A percentile compares a stretch with the other conserved stretches of the same genome.
phyloP scores from a whole-genome alignment of 2,329 filamentous ascomycete genomes.

The Talaromyces pinophilus region DNA sequence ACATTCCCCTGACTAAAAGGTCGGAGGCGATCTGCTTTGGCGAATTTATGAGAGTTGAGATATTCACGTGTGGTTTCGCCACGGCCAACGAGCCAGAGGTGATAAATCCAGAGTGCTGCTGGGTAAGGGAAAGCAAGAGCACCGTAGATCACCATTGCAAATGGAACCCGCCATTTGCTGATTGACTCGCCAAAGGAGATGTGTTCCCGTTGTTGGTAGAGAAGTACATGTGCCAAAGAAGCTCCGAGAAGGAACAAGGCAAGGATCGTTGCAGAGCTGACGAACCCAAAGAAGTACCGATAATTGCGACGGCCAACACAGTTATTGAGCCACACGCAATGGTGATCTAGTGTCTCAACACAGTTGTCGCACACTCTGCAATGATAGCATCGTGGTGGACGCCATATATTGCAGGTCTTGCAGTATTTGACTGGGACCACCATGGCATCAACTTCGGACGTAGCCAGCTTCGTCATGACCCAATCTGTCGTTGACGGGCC shows the following conservation, averaged over 20 bases:
- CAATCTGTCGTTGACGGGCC: slow-evolving; percentile 90
- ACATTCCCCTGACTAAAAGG: slow-evolving; percentile 80
- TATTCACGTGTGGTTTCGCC: slow-evolving; percentile 97
- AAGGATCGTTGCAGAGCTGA: slow-evolving; percentile 75
- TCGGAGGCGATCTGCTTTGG: slow-evolving; percentile 85
- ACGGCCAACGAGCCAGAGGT: slow-evolving; percentile 84
- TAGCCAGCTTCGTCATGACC: slow-evolving; percentile 83
- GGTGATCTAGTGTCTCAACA: slow-evolving; percentile 94
- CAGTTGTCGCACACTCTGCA: slow-evolving; percentile 97
- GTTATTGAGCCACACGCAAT: slow-evolving; percentile 99
- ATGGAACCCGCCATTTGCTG: slow-evolving; percentile 72
- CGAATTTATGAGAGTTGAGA: slow-evolving; percentile 92
- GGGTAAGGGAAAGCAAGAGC: slow-evolving; percentile 77
- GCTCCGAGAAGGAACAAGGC: slow-evolving; percentile 73
- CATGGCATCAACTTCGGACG: slow-evolving; percentile 78
- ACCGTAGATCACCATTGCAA: slow-evolving; percentile 85
- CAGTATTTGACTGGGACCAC: slow-evolving; percentile 98
- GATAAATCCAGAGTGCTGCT: slow-evolving; percentile 79
- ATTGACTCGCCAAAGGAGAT: slow-evolving; percentile 70
- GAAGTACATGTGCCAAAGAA: slow-evolving; percentile 76
- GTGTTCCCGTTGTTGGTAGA: slow-evolving; percentile 65
- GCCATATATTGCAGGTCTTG: slow-evolving; percentile 96
- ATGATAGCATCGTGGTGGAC: slow-evolving; percentile 91
- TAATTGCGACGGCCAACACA: slow-evolving; percentile 97
- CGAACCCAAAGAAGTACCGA: slow-evolving; percentile 93